phyloP scores from a whole-genome alignment of 2,329 filamentous ascomycete species.

The Parasarocladium wereldwijsianum region DNA sequence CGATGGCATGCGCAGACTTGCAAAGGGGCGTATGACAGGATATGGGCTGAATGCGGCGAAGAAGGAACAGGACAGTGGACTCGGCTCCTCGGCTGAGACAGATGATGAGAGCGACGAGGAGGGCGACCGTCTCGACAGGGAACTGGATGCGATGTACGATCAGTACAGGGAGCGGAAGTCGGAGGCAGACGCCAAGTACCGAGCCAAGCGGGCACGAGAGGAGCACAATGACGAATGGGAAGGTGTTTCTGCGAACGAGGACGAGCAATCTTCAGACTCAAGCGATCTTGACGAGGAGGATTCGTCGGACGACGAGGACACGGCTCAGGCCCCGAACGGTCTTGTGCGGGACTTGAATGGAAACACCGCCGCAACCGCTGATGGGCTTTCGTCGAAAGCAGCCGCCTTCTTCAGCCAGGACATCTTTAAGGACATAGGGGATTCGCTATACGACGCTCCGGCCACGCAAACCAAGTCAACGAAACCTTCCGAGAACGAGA shows the following conservation, averaged over 20 bases:
- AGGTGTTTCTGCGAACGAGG: slow-evolving; percentile 59
- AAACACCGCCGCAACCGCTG: slow-evolving; percentile 26
- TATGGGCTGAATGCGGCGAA: slow-evolving; percentile 14
- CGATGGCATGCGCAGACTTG: slow-evolving; percentile 38
- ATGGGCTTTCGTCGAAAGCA: slow-evolving; percentile 63
- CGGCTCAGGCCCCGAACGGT: slow-evolving; percentile 9
- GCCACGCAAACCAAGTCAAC: slow-evolving; percentile 17
- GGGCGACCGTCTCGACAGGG: slow-evolving; percentile 65
- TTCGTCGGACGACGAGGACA: slow-evolving; percentile 17
- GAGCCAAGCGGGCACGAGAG: slow-evolving; percentile 76
- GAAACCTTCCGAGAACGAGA: slow-evolving; percentile 12
- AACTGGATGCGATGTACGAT: slow-evolving; percentile 80
- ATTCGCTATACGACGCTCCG: slow-evolving; percentile 28
- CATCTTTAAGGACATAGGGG: slow-evolving; percentile 74
- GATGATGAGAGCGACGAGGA: slow-evolving; percentile 61
- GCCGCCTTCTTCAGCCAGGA: slow-evolving; percentile 88
- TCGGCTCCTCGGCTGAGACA: slow-evolving; percentile 36
- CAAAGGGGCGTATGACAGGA: slow-evolving; percentile 66
- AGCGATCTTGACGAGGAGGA: slow-evolving; percentile 46
- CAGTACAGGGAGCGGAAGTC: slow-evolving; percentile 70
- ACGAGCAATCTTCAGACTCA: slow-evolving; percentile 39
- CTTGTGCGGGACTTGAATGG: slow-evolving; percentile 23
- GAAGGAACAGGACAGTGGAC: slow-evolving; percentile 46
- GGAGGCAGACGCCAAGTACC: slow-evolving; percentile 70
- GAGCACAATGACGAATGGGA: slow-evolving; percentile 85